Conservation (phyloP, 306 rosid species). For the Coriaria nepalensis region DNA sequence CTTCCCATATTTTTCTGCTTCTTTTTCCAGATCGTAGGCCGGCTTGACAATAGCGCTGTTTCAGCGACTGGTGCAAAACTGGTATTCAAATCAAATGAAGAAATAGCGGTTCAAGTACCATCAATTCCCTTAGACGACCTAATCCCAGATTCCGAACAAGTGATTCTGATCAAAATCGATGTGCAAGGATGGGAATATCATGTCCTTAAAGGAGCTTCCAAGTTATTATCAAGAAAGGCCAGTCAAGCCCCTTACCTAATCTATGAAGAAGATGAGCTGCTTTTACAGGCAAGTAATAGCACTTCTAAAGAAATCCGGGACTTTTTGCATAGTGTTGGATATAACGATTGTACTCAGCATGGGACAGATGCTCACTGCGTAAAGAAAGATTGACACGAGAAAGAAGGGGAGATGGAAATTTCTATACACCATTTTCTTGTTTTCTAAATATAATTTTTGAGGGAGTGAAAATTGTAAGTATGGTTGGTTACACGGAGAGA, state of each 20-base stretch:
- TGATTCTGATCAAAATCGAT: constrained; percentile 75
- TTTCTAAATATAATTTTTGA: too few species aligned
- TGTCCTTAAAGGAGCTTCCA: constrained; percentile 81
- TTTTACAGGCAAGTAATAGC: constrained; percentile 83
- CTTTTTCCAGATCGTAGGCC: constrained; percentile 63
- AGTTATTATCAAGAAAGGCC: constrained; percentile 63
- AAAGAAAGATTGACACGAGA: constrained; percentile 33
- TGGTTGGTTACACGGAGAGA: too few species aligned
- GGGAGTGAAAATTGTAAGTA: too few species aligned
- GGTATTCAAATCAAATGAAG: constrained; percentile 91
- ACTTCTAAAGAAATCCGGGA: constrained; percentile 60
- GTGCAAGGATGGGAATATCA: constrained; percentile 99
- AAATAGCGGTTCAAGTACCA: constrained; percentile 65
- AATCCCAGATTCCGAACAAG: constrained; percentile 51
- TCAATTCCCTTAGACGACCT: constrained; percentile 74
- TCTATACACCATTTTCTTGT: too few species aligned
- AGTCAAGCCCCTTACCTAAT: constrained; percentile 87
- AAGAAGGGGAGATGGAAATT: too few species aligned
- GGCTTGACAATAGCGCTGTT: constrained; percentile 95
- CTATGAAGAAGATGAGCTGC: constrained; percentile 85
- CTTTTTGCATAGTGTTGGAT: constrained; percentile 66
- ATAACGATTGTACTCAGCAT: constrained; percentile 59
- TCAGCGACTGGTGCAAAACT: constrained; percentile 90
- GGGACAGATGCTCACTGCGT: constrained; percentile 95
- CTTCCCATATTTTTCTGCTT: constrained; percentile 7